Percentiles rank a stretch among this genome's conserved stretches.
Conservation (phyloP, 2,329 filamentous ascomycete species). For the Torrubiella hemipterigena region DNA sequence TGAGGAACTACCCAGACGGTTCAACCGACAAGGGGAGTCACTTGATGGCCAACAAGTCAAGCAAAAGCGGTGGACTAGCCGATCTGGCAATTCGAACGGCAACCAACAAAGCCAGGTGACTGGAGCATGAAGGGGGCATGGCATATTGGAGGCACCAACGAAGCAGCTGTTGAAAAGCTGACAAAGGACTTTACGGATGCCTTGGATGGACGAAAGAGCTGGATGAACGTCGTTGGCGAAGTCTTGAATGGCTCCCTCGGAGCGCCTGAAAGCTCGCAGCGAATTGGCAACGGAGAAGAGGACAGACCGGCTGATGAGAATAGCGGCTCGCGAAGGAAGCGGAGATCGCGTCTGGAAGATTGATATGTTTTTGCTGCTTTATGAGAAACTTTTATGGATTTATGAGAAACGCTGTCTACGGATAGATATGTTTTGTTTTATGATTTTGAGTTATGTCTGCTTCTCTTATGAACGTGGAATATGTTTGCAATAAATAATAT, state of each 20-base stretch:
- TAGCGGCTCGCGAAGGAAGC: too few species aligned
- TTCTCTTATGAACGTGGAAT: too few species aligned
- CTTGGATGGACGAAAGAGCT: constrained; percentile 16
- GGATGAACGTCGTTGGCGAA: constrained; percentile 13
- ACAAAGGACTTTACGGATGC: constrained; percentile 16
- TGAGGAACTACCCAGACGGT: constrained; percentile 34
- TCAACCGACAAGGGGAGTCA: constrained; percentile 30
- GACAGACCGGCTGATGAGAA: too few species aligned
- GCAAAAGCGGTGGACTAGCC: constrained; percentile 18
- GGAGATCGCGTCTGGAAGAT: too few species aligned
- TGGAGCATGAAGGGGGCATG: constrained; percentile 28
- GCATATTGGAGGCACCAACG: constrained; percentile 31
- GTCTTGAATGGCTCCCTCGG: constrained; percentile 10
- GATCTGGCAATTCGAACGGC: constrained; percentile 31
- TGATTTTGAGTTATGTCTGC: too few species aligned
- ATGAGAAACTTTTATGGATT: too few species aligned
- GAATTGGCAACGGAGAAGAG: too few species aligned
- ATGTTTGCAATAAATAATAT: too few species aligned
- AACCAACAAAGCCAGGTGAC: constrained; percentile 17
- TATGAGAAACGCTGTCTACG: too few species aligned
- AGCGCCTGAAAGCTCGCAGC: too few species aligned
- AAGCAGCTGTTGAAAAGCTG: constrained; percentile 25
- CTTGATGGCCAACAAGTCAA: constrained; percentile 16
- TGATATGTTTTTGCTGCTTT: too few species aligned
- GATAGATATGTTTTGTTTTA: too few species aligned